These are phyloP conservation scores for Gaeumannomyces sp. DNA, from an alignment of 2,329 filamentous ascomycete species.

Conservation along the genomic window DNA sequence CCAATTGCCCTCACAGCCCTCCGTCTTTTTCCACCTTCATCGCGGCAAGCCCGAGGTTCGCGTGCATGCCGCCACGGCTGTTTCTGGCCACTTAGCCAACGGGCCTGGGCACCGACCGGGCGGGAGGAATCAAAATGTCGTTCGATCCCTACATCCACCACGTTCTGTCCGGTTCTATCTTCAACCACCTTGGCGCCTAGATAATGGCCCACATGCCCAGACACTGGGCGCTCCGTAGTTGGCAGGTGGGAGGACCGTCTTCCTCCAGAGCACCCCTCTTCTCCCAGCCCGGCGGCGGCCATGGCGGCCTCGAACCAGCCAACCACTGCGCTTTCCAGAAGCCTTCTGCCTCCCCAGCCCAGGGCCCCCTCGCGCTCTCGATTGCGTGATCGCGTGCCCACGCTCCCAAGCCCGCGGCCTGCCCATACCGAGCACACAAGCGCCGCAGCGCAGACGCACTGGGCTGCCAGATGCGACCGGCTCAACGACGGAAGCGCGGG, in stretches of 20 bases:
- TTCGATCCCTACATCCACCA: not conserved
- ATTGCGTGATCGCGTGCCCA: not conserved
- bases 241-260: not conserved
- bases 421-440: not conserved
- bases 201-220: not conserved
- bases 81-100: not conserved
- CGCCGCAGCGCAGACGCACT: not conserved
- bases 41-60: too few relatives aligned
- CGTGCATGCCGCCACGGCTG: too few relatives aligned
- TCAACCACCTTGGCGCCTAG: not conserved
- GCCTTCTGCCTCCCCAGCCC: not conserved
- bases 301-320: not conserved
- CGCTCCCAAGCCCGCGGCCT: not conserved
- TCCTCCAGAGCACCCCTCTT: not conserved
- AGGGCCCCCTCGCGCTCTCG: too few relatives aligned
- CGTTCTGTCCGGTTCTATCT: not conserved
- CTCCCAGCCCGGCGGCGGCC: not conserved
- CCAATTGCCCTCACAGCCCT: not conserved
- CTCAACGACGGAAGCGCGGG: not conserved
- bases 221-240: not conserved
- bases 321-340: not conserved
- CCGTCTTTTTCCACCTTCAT: not conserved
- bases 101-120: too few relatives aligned
- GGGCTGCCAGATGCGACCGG: not conserved
- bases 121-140: not conserved